Evolutionary conservation across 140 eudicot genomes (phyloP), one percentile per base, ranked within the genome.

Genomic region (Stevia rebaudiana): DNA sequence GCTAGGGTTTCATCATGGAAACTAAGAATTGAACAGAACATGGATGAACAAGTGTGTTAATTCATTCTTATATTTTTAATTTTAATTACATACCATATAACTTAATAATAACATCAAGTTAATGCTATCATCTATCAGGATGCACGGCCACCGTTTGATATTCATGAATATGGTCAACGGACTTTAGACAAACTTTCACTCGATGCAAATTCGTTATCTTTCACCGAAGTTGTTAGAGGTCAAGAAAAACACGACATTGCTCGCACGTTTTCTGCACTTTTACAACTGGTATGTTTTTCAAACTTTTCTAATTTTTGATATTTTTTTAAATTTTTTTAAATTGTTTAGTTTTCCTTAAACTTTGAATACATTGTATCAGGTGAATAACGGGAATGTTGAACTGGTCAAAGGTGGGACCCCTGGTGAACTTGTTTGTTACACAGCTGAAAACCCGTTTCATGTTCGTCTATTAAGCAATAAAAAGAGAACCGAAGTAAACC

Each of bases 1-100:
- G 79, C 95, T 68, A 87, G 96, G 60, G 98, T 92, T 37, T 85
- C 96, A 56, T 74, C 81, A n/a, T 92, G 98, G 98, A 92, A 92
- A 72, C 95, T 85, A 43, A 83, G 96, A 76, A 92, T 88, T 28
- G 98, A 92, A 71, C 80, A 88, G 44, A 79, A 81, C 67, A 73
- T 92, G 73, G 94, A 92, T 61, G 96, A 88, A 76, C 95, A 92
- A 72, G 98, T 92, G 48, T 13, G 70, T 78, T n/a, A 53, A 43
- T 40, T 43, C 8, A 19, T 22, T 25, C 15, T 41, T 31, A 1
- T 7, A 17, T 15, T 28, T 6, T 31, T 9, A 4, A 3, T 31
- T 35, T 33, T 31, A 50, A 31, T 30, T 40, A 55, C 56, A 22
- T 35, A 44, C 8, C 63, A 28, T 9, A 48, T 9, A 48, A 53